Base-by-base conservation (phyloP, 169 alveolate species). In the Babesia microti region DNA sequence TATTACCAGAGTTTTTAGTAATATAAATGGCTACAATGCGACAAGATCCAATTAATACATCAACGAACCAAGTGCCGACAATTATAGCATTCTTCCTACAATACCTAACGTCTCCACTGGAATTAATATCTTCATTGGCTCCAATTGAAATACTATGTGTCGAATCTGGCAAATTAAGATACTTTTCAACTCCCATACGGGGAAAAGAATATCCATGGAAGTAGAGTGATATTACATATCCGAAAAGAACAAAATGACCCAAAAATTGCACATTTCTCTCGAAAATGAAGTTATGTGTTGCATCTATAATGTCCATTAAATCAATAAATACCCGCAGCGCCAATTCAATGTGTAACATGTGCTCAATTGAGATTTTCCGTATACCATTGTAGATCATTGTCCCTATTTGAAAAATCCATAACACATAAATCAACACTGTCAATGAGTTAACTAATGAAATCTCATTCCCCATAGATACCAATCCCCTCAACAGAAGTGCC, bases 301-400 rank as follows among this genome's bases (percentile, higher is more conserved):
- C 41, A 39, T 75, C 85, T 19, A 75, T 59, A 24, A 75, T 53
- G 39, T 75, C 85, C 59, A 75, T 46, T 7, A 63, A 48, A 34
- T 75, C 85, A 21, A 75, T 41, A 2, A 59, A 50, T 2, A 75
- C 85, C 39, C 69, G 85, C 21, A 75, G 46, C 21, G 69, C 58
- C 75, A 75, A 40, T 40, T 75, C 73, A 43, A 65, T 68, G 42
- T 75, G 85, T 37, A 75, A 57, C 14, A 75, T 54, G 1, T 75
- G 51, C 34, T 75, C 85, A 18, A 73, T 59, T 5, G 85, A 68
- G 40, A 75, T 69, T 15, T 63, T 19, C 35, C 18, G 61, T 46
- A 66, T 35, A 22, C 41, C 74, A 32, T 55, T 75, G 48, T 41
- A 75, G 21, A 44, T 75, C 49, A 59, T 73, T 17, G 24, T 65